Evolutionary conservation across 129 eudicot species (phyloP).

Genomic region (Artemisia argyi): DNA sequence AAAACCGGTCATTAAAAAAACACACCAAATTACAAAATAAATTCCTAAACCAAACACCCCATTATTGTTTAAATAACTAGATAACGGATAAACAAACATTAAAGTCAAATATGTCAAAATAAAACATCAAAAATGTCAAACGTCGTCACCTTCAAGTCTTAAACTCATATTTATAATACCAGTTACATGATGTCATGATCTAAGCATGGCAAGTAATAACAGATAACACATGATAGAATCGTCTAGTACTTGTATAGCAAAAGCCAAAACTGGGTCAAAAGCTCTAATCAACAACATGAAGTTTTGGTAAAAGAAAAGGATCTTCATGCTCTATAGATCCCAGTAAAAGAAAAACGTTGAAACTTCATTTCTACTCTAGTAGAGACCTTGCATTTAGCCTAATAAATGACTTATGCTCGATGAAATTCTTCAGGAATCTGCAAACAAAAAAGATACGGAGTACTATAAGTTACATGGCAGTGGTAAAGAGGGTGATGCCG

Average conservation of each 20-base stretch:
- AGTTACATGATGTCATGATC: no score
- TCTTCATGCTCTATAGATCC: no score
- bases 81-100: no score
- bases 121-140: no score
- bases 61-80: no score
- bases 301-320: neutral
- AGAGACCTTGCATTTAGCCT: slow-evolving; percentile 18
- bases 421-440: slow-evolving; percentile 86
- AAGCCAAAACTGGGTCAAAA: slow-evolving; percentile 12
- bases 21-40: no score
- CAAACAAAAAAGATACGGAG: slow-evolving; percentile 11
- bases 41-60: no score
- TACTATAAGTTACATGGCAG: no score
- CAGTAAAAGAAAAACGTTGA: neutral
- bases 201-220: neutral
- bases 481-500: slow-evolving; percentile 44
- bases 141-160: no score
- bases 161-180: no score
- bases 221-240: neutral
- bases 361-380: slow-evolving; percentile 11
- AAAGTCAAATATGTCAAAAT: no score
- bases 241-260: neutral
- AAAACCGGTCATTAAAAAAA: no score
- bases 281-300: neutral
- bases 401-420: slow-evolving; percentile 44